Evolutionary conservation across 345 rosid species (phyloP), one percentile per base, ranked within the genome.

Genomic region (Lepidium sativum): DNA sequence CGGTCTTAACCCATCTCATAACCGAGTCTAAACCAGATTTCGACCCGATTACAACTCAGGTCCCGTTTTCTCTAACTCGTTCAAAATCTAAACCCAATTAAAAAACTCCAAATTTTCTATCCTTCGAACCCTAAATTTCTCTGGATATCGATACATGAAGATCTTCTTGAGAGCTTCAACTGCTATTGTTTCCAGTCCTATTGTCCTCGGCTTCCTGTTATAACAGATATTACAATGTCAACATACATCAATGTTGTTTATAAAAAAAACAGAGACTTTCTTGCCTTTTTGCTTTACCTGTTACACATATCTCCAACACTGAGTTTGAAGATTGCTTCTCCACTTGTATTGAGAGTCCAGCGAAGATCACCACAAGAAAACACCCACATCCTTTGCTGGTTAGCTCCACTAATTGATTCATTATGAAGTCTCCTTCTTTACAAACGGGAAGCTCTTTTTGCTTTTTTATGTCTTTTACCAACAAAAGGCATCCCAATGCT

Each of bases 381-480:
- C 99, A 95, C 0, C 97, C 97, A 17, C 96, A 95, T 67, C 99
- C 97, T 75, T 91, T 91, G 65, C 95, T 85, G 0, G 92, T 88
- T 5, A 95, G 83, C 78, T 95, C 99, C 63, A 88, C 86, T 60
- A 95, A 69, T 79, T 95, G 99, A 56, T 88, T 92, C 95, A 88
- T 86, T 60, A 95, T 88, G 81, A 88, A 35, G 69, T 95, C 97
- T 56, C 84, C 86, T n/a, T 95, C 95, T 77, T 64, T 83, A 64
- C 99, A 91, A 6, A 91, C 55, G 0, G 99, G 99, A 67, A 91
- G 89, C 73, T 95, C 97, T 12, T 85, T 82, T 74, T 85, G 83
- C 82, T 83, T 81, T 88, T 94, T 90, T 2, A 94, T 84, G 76
- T 90, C 99, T 75, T 70, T 85, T 10, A 91, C 97, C 99, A 88